Conservation (phyloP, 163 green algal species). For the Volvox carteri region DNA sequence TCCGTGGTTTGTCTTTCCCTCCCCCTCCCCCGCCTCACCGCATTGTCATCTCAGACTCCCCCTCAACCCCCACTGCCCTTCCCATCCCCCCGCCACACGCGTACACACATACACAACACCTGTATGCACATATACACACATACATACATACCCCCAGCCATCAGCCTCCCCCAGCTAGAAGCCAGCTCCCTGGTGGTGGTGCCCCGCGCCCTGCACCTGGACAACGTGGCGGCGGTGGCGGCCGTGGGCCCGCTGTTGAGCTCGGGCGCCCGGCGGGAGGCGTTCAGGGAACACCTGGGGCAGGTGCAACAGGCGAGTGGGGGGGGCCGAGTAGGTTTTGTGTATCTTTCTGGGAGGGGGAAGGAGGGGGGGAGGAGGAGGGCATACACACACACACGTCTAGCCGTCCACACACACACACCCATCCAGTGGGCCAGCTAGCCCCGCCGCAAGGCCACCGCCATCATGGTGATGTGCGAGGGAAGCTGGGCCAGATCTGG, state of each 20-base stretch:
- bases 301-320: slow-evolving; percentile 37
- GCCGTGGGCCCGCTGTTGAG: neutral
- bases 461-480: too few species aligned
- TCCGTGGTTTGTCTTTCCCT: too few species aligned
- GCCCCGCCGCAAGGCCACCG: too few species aligned
- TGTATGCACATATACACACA: too few species aligned
- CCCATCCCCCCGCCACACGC: too few species aligned
- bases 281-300: slow-evolving; percentile 11
- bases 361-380: neutral
- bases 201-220: slow-evolving; percentile 1
- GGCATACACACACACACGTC: too few species aligned
- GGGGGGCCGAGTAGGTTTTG: too few species aligned
- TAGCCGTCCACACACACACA: too few species aligned
- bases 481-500: neutral
- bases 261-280: neutral
- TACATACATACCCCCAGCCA: too few species aligned
- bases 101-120: too few species aligned
- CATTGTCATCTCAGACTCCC: neutral
- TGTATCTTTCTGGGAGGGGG: neutral
- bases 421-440: too few species aligned
- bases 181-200: slow-evolving; percentile 23
- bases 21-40: neutral
- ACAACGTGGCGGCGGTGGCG: slow-evolving; percentile 2
- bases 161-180: slow-evolving; percentile 2
- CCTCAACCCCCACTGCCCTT: neutral